Base-by-base conservation (phyloP, 1,284 basidiomycete genomes). In the Agroathelia rolfsii region DNA sequence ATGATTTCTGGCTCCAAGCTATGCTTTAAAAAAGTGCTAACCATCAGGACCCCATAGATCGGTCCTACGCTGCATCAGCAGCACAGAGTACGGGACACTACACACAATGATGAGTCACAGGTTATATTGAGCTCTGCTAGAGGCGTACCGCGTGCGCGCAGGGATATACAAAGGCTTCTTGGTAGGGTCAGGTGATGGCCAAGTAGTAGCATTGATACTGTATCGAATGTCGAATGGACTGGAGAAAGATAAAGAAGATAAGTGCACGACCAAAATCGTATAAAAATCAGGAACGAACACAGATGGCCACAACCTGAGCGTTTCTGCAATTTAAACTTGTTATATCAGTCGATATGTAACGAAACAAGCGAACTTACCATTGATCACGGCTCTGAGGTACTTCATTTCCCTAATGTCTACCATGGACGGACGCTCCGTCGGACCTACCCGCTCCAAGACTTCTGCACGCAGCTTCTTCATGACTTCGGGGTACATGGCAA, bases 1-100 rank as follows among this genome's bases (percentile, higher is more conserved):
- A 18, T 7, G 10, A 11, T n/a, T n/a, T n/a, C n/a, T n/a, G n/a
- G n/a, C n/a, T n/a, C n/a, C n/a, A n/a, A n/a, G n/a, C n/a, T n/a
- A n/a, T n/a, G n/a, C n/a, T n/a, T n/a, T n/a, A n/a, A n/a, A n/a
- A 27, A 28, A 13, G 10, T 20, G 14, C 22, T 32, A n/a, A 59
- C 59, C 58, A 39, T 61, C 58, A 6, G 58, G 56, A 9, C 58
- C 59, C 59, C 59, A 62, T 7, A 62, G 39, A 37, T 62, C 59
- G 13, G 45, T 56, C 14, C 59, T 41, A 5, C 59, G 52, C 24
- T 62, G 59, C 47, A 59, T 58, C 27, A 51, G 30, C 27, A 56
- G 54, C 6, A 60, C 51, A 6, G 47, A 40, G 36, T 56, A 60
- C 3, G 39, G n/a, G n/a, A n/a, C n/a, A n/a, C n/a, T n/a, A n/a